Conservation (phyloP, 805 yeast genomes). For the Candida dendrica region DNA sequence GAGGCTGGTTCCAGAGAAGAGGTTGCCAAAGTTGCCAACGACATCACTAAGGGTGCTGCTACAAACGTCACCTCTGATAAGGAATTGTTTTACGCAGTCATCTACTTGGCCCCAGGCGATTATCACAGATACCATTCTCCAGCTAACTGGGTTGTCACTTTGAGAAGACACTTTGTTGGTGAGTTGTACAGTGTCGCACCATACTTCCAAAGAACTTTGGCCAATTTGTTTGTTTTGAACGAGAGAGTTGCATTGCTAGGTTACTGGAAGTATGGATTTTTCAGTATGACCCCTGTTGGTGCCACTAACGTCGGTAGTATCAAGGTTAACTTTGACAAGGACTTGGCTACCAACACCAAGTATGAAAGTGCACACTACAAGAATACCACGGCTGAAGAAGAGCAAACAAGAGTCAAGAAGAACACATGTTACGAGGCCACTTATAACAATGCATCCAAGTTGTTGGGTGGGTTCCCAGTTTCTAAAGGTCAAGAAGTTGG, state of each 20-base stretch:
- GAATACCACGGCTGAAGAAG: conserved; percentile 10
- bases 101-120: conserved; percentile 96
- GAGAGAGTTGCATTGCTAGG: conserved; percentile 95
- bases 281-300: conserved; percentile 98
- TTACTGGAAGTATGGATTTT: conserved; percentile 94
- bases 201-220: conserved; percentile 81
- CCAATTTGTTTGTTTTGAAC: conserved; percentile 82
- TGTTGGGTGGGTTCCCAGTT: conserved; percentile 82
- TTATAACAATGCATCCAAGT: conserved; percentile 67
- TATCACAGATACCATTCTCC: conserved; percentile 97
- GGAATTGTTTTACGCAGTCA: conserved; percentile 78
- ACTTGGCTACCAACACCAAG: conserved; percentile 73
- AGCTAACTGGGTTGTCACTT: conserved; percentile 87
- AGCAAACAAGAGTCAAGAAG: conserved; percentile 42
- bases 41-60: conserved; percentile 12
- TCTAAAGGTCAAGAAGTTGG: conserved; percentile 94
- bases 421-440: conserved; percentile 93
- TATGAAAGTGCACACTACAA: conserved; percentile 38
- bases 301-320: conserved; percentile 98
- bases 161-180: conserved; percentile 93
- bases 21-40: conserved; percentile 33
- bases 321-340: conserved; percentile 84
- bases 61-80: conserved; percentile 32
- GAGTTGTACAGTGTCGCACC: conserved; percentile 96
- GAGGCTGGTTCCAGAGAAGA: conserved; percentile 24